Evolutionary conservation across 192 early-diverging fungal genomes (phyloP).

Genomic region (Oehlia diaphana): DNA sequence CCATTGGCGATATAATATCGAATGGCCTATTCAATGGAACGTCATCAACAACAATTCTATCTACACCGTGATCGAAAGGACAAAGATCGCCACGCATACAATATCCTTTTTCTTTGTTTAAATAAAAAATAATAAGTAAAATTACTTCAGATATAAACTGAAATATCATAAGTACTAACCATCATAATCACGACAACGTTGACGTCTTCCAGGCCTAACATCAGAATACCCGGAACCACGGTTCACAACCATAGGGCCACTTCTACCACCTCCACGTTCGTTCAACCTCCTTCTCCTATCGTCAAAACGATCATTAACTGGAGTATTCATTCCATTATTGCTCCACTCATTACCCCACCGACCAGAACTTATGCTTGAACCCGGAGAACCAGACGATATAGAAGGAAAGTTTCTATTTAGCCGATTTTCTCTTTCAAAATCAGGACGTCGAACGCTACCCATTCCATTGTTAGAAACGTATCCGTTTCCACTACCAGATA

Average conservation of each 20-base stretch:
- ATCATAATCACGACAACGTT: constrained; percentile 73
- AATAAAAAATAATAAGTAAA: not conserved
- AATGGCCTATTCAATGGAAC: constrained; percentile 42
- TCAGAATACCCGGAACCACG: constrained; percentile 39
- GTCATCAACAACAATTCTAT: constrained; percentile 69
- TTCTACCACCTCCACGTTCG: constrained; percentile 46
- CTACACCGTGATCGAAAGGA: constrained; percentile 73
- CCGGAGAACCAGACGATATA: constrained; percentile 15
- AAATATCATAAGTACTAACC: constrained; percentile 43
- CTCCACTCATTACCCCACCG: constrained; percentile 30
- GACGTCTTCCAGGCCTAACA: constrained; percentile 37
- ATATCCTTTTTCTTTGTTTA: constrained; percentile 66
- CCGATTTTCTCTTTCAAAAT: constrained; percentile 21
- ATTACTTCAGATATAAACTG: not conserved
- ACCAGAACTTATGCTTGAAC: constrained; percentile 21
- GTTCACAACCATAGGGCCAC: constrained; percentile 30
- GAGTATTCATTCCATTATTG: constrained; percentile 26
- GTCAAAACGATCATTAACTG: constrained; percentile 29
- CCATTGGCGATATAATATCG: constrained; percentile 38
- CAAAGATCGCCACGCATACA: constrained; percentile 83
- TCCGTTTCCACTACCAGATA: constrained; percentile 15
- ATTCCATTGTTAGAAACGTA: constrained; percentile 21
- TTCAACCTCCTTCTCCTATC: constrained; percentile 36
- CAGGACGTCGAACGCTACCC: constrained; percentile 16
- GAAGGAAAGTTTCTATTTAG: constrained; percentile 20